A percentile compares a stretch with the other conserved stretches of the same genome.
phyloP scores from a whole-genome alignment of 2,329 filamentous ascomycete species.

The Huntiella omanensis region DNA sequence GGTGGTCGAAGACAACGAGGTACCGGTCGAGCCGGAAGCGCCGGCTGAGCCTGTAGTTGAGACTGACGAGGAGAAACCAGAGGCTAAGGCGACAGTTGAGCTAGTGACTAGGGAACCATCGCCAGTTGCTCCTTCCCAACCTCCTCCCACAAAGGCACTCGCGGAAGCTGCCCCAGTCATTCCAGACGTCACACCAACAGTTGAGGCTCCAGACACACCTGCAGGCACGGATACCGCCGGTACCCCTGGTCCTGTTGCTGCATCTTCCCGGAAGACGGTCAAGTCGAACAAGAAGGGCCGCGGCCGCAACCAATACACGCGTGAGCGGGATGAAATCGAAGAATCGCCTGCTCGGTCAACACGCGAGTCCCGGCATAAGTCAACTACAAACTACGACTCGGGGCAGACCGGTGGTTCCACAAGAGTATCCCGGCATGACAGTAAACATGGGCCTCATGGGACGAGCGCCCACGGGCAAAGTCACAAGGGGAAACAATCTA shows the following conservation, averaged over 20 bases:
- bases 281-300: conserved; percentile 45
- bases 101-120: background rate
- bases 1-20: background rate
- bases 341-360: conserved; percentile 37
- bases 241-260: conserved; percentile 18
- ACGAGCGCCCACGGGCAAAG: conserved; percentile 31
- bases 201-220: conserved; percentile 14
- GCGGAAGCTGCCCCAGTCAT: background rate
- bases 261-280: conserved; percentile 37
- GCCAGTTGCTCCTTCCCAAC: background rate
- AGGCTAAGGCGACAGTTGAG: background rate
- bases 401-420: conserved; percentile 1
- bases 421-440: conserved; percentile 16
- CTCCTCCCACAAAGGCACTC: background rate
- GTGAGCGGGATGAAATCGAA: conserved; percentile 47
- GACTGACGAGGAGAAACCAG: background rate
- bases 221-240: conserved; percentile 15
- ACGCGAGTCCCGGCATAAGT: conserved; percentile 21
- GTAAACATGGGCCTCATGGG: conserved; percentile 18
- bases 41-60: background rate
- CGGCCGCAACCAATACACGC: conserved; percentile 68
- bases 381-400: background rate
- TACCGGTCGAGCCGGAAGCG: background rate
- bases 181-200: background rate
- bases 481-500: conserved; percentile 32